Percentiles rank a stretch among this genome's conserved stretches.
These are phyloP conservation scores for Austroboletus niveus DNA, from an alignment of 1,284 basidiomycete species.

Conservation along the genomic window DNA sequence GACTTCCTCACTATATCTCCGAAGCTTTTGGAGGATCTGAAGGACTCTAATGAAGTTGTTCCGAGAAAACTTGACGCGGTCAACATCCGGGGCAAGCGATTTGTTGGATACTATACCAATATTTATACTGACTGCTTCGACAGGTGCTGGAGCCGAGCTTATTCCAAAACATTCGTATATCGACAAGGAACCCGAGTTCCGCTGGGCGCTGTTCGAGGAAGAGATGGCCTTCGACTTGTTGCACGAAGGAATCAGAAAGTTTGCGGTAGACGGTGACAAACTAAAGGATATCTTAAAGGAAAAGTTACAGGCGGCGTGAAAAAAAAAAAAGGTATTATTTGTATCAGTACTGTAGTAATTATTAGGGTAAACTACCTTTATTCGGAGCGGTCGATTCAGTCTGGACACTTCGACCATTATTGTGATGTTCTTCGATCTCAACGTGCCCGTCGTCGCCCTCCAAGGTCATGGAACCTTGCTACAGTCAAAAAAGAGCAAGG, in stretches of 20 bases:
- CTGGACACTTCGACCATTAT: background rate
- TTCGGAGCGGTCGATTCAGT: background rate
- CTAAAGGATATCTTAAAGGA: constrained; percentile 82
- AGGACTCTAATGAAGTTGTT: constrained; percentile 71
- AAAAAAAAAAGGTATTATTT: too few relatives aligned
- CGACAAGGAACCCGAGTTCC: constrained; percentile 92
- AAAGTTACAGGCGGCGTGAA: constrained; percentile 55
- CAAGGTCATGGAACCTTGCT: constrained; percentile 15
- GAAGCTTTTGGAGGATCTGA: constrained; percentile 85
- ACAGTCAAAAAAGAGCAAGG: constrained; percentile 49
- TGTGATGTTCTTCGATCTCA: constrained; percentile 60
- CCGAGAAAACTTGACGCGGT: constrained; percentile 81
- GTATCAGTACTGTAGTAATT: too few relatives aligned
- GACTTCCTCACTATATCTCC: constrained; percentile 97
- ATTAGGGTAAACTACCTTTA: background rate
- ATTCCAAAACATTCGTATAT: constrained; percentile 83
- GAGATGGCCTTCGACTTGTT: constrained; percentile 93
- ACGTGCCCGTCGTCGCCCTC: constrained; percentile 44
- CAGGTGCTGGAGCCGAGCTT: constrained; percentile 59
- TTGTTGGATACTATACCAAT: background rate
- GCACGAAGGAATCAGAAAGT: constrained; percentile 95
- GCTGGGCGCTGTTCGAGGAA: constrained; percentile 88
- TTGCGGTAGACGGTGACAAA: constrained; percentile 91
- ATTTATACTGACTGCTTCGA: background rate
- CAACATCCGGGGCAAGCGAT: constrained; percentile 5